Percentiles rank a stretch among this genome's conserved stretches.
phyloP scores from a whole-genome alignment of 1,284 basidiomycete genomes.

The Gomphus bonarii region DNA sequence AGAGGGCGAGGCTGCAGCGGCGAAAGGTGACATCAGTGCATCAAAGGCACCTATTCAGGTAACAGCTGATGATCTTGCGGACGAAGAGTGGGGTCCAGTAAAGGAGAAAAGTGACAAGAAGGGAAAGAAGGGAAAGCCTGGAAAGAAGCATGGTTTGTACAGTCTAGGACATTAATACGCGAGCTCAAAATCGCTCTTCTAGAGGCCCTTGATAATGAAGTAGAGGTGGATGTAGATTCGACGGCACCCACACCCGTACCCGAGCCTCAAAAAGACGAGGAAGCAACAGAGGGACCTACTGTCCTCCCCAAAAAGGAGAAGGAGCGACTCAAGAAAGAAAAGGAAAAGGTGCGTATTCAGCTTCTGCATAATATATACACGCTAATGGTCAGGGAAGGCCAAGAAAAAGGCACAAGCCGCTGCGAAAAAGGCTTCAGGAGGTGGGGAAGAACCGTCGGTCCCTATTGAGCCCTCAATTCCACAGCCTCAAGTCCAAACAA shows the following conservation, averaged over 20 bases:
- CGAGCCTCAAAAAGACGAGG: slow-evolving; percentile 31
- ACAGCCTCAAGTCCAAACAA: slow-evolving; percentile 17
- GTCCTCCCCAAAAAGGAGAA: slow-evolving; percentile 87
- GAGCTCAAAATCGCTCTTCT: background rate
- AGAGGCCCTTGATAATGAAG: slow-evolving; percentile 12
- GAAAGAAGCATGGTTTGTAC: slow-evolving; percentile 19
- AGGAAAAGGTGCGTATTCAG: slow-evolving; percentile 61
- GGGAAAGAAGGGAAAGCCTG: slow-evolving; percentile 40
- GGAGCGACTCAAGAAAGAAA: slow-evolving; percentile 89
- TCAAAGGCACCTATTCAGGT: slow-evolving; percentile 35
- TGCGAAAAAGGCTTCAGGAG: slow-evolving; percentile 57
- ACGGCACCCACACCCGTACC: slow-evolving; percentile 21
- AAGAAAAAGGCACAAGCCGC: slow-evolving; percentile 93
- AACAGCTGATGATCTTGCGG: slow-evolving; percentile 54
- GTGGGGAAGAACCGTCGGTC: slow-evolving; percentile 21
- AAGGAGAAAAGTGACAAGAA: slow-evolving; percentile 37
- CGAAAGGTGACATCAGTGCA: slow-evolving; percentile 25
- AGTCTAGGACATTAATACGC: background rate
- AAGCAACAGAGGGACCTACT: slow-evolving; percentile 35
- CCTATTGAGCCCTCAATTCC: slow-evolving; percentile 19
- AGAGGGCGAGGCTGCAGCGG: slow-evolving; percentile 25
- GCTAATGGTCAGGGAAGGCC: slow-evolving; percentile 39
- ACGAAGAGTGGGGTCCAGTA: slow-evolving; percentile 56
- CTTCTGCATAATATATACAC: background rate
- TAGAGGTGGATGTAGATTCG: slow-evolving; percentile 11